Evolutionary conservation across 1,284 basidiomycete genomes (phyloP), one percentile per base, ranked within the genome.

Genomic region (Pterulicium gracile): DNA sequence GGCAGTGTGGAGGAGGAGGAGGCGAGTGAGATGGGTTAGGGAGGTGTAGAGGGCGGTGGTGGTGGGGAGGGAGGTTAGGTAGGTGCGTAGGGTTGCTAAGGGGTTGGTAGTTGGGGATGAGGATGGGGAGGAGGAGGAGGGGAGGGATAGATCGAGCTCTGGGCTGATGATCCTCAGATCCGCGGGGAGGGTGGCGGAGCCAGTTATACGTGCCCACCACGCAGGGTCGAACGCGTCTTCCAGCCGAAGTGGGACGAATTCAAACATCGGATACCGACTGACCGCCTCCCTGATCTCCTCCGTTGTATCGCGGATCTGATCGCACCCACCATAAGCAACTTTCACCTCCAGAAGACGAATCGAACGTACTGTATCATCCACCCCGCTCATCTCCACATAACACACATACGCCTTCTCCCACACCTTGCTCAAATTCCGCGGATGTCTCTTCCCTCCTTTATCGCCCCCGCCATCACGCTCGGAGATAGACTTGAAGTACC

Each of bases 11-110:
- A 81, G 64, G n/a, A 93, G 68, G 7, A 94, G 68, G 14, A 88
- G 61, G 17, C 85, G 78, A 44, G 72, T 71, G 34, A 93, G 70
- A 24, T 72, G 77, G 43, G 76, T 70, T 22, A 86, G 67, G 0
- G 84, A 71, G 22, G 71, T 72, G 3, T 77, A 70, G 12, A 85
- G 67, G 7, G 88, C 85, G 0, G 89, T 90, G 23, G 80, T 73
- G 0, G 88, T 85, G 0, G 91, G 88, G 0, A 93, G 69, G 1
- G 83, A 76, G 1, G 72, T 62, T 1, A 94, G 70, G 52, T 85
- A 85, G 5, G 64, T 57, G 21, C 65, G 73, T 10, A 92, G 67
- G 14, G 72, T 62, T 0, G 66, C 59, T 1, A 70, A 51, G n/a
- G n/a, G n/a, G n/a, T n/a, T n/a, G n/a, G n/a, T n/a, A n/a, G n/a